Conservation (phyloP, 75 land plant genomes). For the Chamaecyparis obtusa region DNA sequence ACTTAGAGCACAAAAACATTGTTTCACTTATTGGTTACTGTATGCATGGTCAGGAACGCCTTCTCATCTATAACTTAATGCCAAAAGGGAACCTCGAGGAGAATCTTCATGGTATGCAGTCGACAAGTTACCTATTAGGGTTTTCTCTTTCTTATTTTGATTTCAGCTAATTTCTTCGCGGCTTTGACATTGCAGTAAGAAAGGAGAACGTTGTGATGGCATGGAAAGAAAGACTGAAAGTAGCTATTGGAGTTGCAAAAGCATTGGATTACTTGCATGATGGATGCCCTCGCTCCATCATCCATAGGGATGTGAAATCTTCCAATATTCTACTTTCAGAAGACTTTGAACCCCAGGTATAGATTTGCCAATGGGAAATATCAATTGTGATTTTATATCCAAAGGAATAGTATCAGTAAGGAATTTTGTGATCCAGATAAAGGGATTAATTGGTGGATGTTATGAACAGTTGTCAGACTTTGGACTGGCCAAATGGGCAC, state of each 20-base stretch:
- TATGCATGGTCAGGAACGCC: conserved; percentile 24
- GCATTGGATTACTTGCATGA: conserved; percentile 61
- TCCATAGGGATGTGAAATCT: conserved; percentile 69
- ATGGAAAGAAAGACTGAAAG: conserved; percentile 51
- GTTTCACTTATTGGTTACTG: conserved; percentile 60
- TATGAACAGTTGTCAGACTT: conserved; percentile 53
- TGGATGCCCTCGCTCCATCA: conserved; percentile 35
- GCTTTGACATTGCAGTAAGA: not conserved
- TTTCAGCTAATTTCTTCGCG: not conserved
- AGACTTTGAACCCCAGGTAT: conserved; percentile 59
- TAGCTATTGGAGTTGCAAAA: conserved; percentile 59
- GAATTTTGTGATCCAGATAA: not conserved
- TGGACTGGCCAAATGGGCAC: conserved; percentile 53
- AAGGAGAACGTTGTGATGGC: conserved; percentile 24
- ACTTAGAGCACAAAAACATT: conserved; percentile 49
- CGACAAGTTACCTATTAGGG: not conserved
- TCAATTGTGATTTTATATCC: not conserved
- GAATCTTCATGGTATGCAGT: conserved; percentile 47
- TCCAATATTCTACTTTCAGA: conserved; percentile 64
- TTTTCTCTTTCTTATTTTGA: not conserved
- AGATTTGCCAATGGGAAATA: not conserved
- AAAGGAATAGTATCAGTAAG: not conserved
- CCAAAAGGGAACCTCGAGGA: conserved; percentile 59
- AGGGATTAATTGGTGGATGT: not conserved
- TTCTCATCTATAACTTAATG: conserved; percentile 54